Evolutionary conservation across 768 basidiomycete species (phyloP).

Genomic region (Mycena epipterygia): DNA sequence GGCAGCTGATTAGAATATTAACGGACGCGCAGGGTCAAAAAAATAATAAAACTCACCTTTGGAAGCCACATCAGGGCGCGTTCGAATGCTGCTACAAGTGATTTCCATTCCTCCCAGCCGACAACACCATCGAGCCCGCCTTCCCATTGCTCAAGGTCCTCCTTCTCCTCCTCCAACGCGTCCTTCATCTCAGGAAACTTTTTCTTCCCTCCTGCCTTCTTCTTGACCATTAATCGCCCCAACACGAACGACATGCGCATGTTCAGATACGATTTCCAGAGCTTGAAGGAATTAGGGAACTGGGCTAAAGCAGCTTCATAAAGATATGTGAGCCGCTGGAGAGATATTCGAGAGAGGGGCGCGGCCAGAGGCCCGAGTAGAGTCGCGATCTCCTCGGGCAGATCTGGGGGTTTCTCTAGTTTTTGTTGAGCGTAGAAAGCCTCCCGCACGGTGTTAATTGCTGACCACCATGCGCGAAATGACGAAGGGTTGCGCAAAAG

Average conservation of each 20-base stretch:
- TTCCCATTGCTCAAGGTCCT: conserved; percentile 88
- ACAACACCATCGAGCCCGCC: conserved; percentile 87
- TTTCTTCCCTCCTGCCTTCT: conserved; percentile 89
- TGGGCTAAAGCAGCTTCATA: conserved; percentile 92
- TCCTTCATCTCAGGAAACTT: conserved; percentile 94
- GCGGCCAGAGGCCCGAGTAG: conserved; percentile 88
- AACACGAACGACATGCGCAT: conserved; percentile 90
- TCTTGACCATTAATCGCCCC: conserved; percentile 78
- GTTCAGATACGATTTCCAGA: conserved; percentile 94
- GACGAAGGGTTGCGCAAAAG: conserved; percentile 91
- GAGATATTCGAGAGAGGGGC: conserved; percentile 75
- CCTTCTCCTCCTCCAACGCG: conserved; percentile 86
- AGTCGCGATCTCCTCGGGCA: conserved; percentile 63
- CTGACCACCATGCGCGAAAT: conserved; percentile 94
- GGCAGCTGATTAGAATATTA: conserved; percentile 74
- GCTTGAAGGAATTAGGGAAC: conserved; percentile 92
- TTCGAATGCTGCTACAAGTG: conserved; percentile 90
- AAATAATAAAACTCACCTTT: conserved; percentile 65
- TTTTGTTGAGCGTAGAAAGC: conserved; percentile 69
- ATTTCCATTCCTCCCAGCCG: conserved; percentile 98
- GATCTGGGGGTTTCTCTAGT: conserved; percentile 62
- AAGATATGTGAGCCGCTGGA: conserved; percentile 91
- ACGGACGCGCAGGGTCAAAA: conserved; percentile 6
- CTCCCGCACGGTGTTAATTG: conserved; percentile 83
- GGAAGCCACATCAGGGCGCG: conserved; percentile 96